These are phyloP conservation scores for Colletotrichum tamarilloi DNA, from an alignment of 2,329 filamentous ascomycete species.

Conservation along the genomic window DNA sequence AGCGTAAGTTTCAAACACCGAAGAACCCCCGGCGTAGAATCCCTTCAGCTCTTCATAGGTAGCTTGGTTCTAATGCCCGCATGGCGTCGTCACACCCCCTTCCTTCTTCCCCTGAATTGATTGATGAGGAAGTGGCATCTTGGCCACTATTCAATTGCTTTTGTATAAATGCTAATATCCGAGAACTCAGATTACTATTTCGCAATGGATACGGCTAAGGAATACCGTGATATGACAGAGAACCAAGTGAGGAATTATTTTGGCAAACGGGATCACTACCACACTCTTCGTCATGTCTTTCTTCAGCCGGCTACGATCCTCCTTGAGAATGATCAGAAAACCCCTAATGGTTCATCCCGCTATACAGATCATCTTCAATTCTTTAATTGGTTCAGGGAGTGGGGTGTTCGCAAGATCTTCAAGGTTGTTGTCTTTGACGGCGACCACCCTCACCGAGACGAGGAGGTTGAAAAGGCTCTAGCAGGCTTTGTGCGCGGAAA, in stretches of 20 bases:
- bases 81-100: not conserved
- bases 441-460: conserved; percentile 41
- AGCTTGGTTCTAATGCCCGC: not conserved
- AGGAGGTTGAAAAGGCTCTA: conserved; percentile 42
- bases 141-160: not conserved
- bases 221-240: not conserved
- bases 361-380: conserved; percentile 39
- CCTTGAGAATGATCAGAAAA: not conserved
- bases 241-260: not conserved
- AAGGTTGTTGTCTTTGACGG: conserved; percentile 44
- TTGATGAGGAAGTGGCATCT: not conserved
- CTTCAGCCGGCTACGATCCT: not conserved
- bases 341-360: not conserved
- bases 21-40: not conserved
- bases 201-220: not conserved
- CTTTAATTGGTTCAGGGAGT: conserved; percentile 42
- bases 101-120: not conserved
- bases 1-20: not conserved
- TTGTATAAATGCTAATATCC: not conserved
- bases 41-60: not conserved
- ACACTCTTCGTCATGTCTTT: not conserved
- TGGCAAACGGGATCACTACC: not conserved
- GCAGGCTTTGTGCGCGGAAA: not conserved
- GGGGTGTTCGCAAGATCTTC: conserved; percentile 42
- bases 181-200: not conserved